Conservation (phyloP, 73 alveolate genomes). For the Tetrahymena elliotti region DNA sequence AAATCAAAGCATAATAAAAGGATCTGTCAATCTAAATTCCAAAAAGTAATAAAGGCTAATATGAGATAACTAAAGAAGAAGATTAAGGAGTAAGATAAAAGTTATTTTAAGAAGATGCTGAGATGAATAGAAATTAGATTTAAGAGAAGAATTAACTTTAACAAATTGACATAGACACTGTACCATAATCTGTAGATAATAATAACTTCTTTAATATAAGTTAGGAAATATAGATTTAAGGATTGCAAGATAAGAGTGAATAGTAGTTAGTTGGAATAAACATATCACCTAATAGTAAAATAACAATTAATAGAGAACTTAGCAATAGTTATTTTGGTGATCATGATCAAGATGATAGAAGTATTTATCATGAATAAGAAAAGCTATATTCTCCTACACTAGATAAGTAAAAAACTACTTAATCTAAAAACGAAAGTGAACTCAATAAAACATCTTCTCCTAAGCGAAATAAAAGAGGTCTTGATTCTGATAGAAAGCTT, state of each 20-base stretch:
- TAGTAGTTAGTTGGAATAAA: neutral
- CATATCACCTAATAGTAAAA: neutral
- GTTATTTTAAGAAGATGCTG: neutral
- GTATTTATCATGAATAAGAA: neutral
- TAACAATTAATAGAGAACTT: neutral
- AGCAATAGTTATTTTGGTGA: neutral
- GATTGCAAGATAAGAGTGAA: neutral
- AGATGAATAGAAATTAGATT: neutral
- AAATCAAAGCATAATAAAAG: no score
- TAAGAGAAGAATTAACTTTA: neutral
- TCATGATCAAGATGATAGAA: neutral
- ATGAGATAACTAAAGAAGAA: neutral
- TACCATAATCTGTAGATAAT: neutral
- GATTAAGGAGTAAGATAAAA: neutral
- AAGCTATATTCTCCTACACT: neutral
- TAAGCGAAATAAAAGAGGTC: neutral
- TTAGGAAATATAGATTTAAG: neutral
- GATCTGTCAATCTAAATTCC: neutral
- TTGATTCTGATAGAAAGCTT: neutral
- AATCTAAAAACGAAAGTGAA: neutral
- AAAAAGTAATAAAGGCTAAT: neutral
- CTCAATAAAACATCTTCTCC: neutral
- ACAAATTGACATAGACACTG: neutral
- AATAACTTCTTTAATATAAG: neutral
- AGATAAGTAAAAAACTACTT: neutral